Base-by-base conservation (phyloP, 2,329 filamentous ascomycete genomes). In the Fusarium sp. region DNA sequence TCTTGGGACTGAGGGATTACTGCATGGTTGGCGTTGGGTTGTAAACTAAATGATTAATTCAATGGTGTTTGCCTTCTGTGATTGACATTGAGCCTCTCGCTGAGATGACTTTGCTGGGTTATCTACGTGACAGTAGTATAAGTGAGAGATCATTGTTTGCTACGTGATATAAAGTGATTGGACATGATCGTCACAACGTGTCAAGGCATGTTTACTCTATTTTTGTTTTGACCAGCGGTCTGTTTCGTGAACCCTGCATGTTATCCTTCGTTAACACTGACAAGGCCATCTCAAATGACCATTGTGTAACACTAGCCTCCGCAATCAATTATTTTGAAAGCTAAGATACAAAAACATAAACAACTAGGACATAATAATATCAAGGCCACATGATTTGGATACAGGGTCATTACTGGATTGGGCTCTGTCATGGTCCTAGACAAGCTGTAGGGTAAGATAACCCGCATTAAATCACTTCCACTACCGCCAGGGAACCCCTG, bases 11-110 rank as follows among this genome's bases (percentile, higher is more conserved):
- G 36, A 65, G 46, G 57, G 51, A 62, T 72, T 62, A 47, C 47
- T 73, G 69, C 70, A 75, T 74, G 68, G 71, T 72, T 70, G 73
- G 73, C 73, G 73, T 75, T 51, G 57, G 67, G 52, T 56, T 70
- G 72, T 74, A 73, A 67, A 75, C 57, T 73, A 67, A 65, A 65
- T 57, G 68, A 58, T 60, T 43, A 73, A 75, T 72, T 55, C 59
- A 69, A 73, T 62, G 46, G 54, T 69, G 53, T 65, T 69, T 67
- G 45, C 50, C 60, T 51, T 71, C 31, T 19, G 42, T 39, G 26
- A 57, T n/a, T 4, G 22, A 6, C 21, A 34, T 14, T 11, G 13
- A 7, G 43, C 36, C 22, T 22, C 38, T 40, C 8, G 24, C 7
- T 13, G 10, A 28, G 6, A 31, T 13, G 24, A 5, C 24, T 31